Evolutionary conservation across 208 protist species (phyloP), one percentile per base, ranked within the genome.

Genomic region (Acanthamoeba culbertsoni): DNA sequence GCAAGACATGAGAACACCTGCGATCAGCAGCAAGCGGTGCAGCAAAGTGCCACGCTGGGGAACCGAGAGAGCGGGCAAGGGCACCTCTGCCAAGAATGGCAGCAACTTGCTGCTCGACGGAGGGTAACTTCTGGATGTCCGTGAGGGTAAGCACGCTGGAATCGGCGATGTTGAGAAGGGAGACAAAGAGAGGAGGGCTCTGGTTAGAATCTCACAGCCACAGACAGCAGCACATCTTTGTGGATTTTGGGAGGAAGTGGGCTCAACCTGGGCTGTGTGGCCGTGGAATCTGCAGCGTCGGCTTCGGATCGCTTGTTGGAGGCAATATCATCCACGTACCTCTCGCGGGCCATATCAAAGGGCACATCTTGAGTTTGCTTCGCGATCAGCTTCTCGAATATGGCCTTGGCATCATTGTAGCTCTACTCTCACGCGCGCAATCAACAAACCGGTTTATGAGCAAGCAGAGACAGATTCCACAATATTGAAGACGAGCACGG

Each of bases 261-360:
- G 16, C 6, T 40, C 8, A 8, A 79, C 68, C 40, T 79, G 68
- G 68, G 68, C 26, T 79, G 68, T 3, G 68, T 79, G 16, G 68
- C 4, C 10, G 79, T 62, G 45, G 79, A 16, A 40, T 42, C 79
- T 2, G 79, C 42, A 14, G 45, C 20, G 46, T 1, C 62, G 1
- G 42, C 46, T 31, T 57, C 79, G 23, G 35, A 42, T 8, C n/a
- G 18, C 53, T 88, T 88, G 79, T 88, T 88, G 31, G 79, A 88
- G n/a, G 79, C 79, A 23, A 88, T 88, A 18, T 88, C 79, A 28
- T 88, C 79, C 46, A 88, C 45, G 48, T 88, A 88, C 26, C 33
- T 26, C 79, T 88, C 79, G 31, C 79, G 45, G 2, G 79, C 46
- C 79, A 63, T 63, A 28, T 88, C 79, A 28, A 88, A 88, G 20